Percentiles rank a stretch among this genome's conserved stretches.
Evolutionary conservation across 2,329 filamentous ascomycete species (phyloP).

Genomic region (Trichoderma pleuroti): DNA sequence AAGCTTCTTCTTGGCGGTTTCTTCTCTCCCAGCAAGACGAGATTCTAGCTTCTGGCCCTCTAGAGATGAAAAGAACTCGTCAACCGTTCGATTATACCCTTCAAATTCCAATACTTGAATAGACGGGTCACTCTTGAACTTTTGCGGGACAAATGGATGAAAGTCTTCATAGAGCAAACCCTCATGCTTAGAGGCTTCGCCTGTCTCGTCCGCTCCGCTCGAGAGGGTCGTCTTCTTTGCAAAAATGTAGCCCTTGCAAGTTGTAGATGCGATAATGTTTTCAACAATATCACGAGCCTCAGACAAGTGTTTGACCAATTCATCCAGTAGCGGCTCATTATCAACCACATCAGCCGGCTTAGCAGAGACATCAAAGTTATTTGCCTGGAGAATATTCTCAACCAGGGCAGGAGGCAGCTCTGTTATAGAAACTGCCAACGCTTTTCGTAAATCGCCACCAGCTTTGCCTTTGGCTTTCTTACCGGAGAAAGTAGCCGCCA

Average conservation of each 20-base stretch:
- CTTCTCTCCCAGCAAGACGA: conserved; percentile 75
- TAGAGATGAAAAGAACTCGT: conserved; percentile 95
- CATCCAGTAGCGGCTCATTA: conserved; percentile 60
- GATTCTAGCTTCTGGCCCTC: conserved; percentile 92
- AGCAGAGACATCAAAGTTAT: conserved; percentile 64
- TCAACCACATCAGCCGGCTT: conserved; percentile 68
- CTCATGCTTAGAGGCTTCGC: conserved; percentile 34
- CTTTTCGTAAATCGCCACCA: conserved; percentile 72
- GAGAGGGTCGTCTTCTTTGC: conserved; percentile 58
- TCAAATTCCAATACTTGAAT: conserved; percentile 72
- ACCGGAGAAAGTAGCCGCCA: conserved; percentile 20
- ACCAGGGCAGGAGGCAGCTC: conserved; percentile 85
- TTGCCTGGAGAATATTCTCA: conserved; percentile 74
- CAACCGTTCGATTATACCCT: conserved; percentile 87
- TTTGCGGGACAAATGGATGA: conserved; percentile 82
- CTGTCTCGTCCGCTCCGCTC: background rate
- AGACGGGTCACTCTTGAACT: conserved; percentile 66
- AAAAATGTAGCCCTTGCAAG: conserved; percentile 81
- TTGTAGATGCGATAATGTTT: conserved; percentile 62
- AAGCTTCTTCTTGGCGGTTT: conserved; percentile 75
- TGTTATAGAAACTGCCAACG: conserved; percentile 77
- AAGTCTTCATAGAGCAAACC: conserved; percentile 85
- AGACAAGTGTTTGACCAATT: conserved; percentile 64
- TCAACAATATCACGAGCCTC: conserved; percentile 68
- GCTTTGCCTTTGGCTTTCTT: conserved; percentile 73